These are phyloP conservation scores for Coleophoma eucalyptorum DNA, from an alignment of 2,329 filamentous ascomycete species.

Conservation along the genomic window DNA sequence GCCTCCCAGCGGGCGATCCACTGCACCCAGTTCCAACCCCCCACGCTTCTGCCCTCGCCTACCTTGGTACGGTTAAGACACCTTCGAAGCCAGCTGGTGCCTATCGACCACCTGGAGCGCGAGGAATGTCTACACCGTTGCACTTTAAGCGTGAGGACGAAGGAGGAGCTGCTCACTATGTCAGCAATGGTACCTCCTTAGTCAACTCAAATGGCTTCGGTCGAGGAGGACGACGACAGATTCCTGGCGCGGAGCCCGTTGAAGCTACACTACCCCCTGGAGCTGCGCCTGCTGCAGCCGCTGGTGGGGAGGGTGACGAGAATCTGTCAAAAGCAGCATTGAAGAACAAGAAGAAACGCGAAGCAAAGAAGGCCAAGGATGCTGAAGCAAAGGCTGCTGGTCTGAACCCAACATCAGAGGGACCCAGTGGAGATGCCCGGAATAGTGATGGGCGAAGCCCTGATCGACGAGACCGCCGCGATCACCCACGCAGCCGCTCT, in stretches of 20 bases:
- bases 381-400: conserved; percentile 57
- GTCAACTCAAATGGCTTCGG: conserved; percentile 74
- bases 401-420: conserved; percentile 25
- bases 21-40: conserved; percentile 71
- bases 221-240: conserved; percentile 60
- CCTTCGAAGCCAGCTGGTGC: conserved; percentile 96
- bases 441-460: conserved; percentile 57
- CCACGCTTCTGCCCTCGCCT: conserved; percentile 78
- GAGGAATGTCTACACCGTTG: conserved; percentile 82
- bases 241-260: conserved; percentile 81
- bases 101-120: conserved; percentile 90
- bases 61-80: conserved; percentile 83
- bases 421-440: conserved; percentile 29
- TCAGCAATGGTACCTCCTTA: conserved; percentile 72
- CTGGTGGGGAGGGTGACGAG: conserved; percentile 57
- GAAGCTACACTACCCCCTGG: conserved; percentile 63
- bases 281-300: conserved; percentile 62
- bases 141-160: conserved; percentile 98
- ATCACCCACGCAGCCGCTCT: conserved; percentile 50
- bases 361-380: conserved; percentile 87
- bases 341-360: conserved; percentile 99
- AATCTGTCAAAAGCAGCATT: conserved; percentile 77
- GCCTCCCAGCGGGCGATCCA: conserved; percentile 63
- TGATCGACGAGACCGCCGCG: conserved; percentile 54
- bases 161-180: conserved; percentile 81